A percentile compares a stretch with the other conserved stretches of the same genome.
phyloP scores from a whole-genome alignment of 306 rosid genomes.

The Ormosia semicastrata region DNA sequence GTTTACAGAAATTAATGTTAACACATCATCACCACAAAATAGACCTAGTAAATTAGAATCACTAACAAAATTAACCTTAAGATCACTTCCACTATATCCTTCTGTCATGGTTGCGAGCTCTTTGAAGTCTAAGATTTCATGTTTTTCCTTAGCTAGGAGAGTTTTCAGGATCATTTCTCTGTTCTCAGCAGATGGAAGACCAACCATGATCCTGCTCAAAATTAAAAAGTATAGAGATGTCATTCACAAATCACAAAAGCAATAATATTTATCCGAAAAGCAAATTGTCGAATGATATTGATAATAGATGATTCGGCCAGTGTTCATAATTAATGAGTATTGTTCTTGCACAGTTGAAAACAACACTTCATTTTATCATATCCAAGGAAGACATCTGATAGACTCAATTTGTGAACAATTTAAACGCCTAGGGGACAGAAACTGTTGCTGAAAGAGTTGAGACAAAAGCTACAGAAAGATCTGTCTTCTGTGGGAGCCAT shows the following conservation, averaged over 20 bases:
- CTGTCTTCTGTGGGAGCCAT: background rate
- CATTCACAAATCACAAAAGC: background rate
- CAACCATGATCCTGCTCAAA: conserved; percentile 70
- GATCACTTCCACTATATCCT: conserved; percentile 95
- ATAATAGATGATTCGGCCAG: background rate
- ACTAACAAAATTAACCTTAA: conserved; percentile 57
- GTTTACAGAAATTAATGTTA: conserved; percentile 41
- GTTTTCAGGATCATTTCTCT: conserved; percentile 77
- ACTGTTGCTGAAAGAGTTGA: background rate
- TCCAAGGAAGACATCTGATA: background rate
- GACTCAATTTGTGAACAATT: background rate
- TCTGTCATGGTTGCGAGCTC: conserved; percentile 79
- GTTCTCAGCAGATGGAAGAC: conserved; percentile 74
- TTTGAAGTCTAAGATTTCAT: conserved; percentile 63
- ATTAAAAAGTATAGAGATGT: background rate
- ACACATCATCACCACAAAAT: background rate
- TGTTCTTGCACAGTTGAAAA: background rate
- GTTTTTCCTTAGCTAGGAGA: conserved; percentile 65
- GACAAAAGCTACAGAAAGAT: conserved; percentile 2
- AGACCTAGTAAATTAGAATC: background rate
- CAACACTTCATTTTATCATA: background rate
- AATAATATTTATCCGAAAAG: conserved; percentile 4
- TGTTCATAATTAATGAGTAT: background rate
- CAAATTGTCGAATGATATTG: background rate
- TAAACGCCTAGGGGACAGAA: background rate